Base-by-base conservation (phyloP, 2,329 filamentous ascomycete species). In the Fusarium austroafricanum region DNA sequence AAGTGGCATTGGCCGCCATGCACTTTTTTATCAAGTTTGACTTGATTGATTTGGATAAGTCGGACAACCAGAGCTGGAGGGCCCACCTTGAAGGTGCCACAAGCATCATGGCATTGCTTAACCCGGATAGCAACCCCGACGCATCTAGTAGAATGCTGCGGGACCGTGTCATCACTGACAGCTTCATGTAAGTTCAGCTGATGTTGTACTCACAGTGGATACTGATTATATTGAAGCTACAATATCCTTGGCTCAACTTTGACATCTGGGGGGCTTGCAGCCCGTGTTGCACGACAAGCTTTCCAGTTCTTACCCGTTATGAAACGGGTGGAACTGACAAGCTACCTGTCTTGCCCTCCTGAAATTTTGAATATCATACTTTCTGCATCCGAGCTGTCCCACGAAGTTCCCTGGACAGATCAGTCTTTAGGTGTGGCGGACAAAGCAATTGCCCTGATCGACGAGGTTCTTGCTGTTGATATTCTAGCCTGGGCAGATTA, bases 11-110 rank as follows among this genome's bases (percentile, higher is more conserved):
- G 17, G 83, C 83, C 10, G 82, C 83, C 3, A 80, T 84, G 58
- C 79, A 84, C 49, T 84, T 85, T 71, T 84, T 85, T 57, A 78
- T 85, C 73, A 83, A 84, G 61, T 83, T 85, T 61, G 78, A 84
- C 50, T 75, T 85, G n/a, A 82, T 85, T 44, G 83, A 85, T 62
- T 73, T 83, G 12, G 81, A 83, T 14, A 79, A 78, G 59, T 77
- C 77, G 21, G 78, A 76, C 20, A 76, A 78, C 8, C 79, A 76
- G 55, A 77, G 78, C 57, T 85, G 83, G 83, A 79, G 79, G 64
- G 74, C 79, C 42, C 83, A 85, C 68, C 76, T 85, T 43, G 78
- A 80, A 31, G 83, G 81, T 9, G 82, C 82, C 21, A 80, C 80
- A 51, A 79, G 75, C 57, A 79, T 85, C 28, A 73, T 82, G 65